Evolutionary conservation across 352 stramenopile species (phyloP).

Genomic region (Phytophthora litchii): DNA sequence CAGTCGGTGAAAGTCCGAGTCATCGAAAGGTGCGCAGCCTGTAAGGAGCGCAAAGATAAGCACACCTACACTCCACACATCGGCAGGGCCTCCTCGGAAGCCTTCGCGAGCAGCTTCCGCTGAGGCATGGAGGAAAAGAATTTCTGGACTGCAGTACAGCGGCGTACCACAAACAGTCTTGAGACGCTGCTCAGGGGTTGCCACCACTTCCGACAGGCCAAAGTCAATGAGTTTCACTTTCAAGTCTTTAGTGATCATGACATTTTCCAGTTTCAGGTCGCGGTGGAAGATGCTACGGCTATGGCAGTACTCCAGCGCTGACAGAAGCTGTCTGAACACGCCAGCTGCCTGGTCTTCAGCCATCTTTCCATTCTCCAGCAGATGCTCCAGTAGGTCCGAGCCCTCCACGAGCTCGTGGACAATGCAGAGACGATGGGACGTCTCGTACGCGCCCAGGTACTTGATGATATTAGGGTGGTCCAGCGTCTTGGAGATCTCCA

Average conservation of each 20-base stretch:
- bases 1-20: conserved; percentile 70
- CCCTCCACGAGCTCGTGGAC: conserved; percentile 81
- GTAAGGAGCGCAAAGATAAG: conserved; percentile 86
- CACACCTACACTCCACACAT: conserved; percentile 82
- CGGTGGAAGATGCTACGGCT: conserved; percentile 91
- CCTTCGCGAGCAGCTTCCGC: conserved; percentile 33
- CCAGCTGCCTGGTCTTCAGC: conserved; percentile 53
- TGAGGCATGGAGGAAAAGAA: conserved; percentile 64
- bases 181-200: conserved; percentile 66
- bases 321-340: conserved; percentile 89
- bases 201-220: conserved; percentile 90
- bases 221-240: conserved; percentile 97
- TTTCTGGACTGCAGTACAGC: conserved; percentile 83
- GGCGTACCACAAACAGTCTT: conserved; percentile 82
- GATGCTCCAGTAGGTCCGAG: conserved; percentile 72
- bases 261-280: conserved; percentile 97
- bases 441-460: conserved; percentile 76
- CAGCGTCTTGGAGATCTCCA: conserved; percentile 79
- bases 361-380: conserved; percentile 80
- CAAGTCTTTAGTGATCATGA: conserved; percentile 91
- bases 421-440: conserved; percentile 79
- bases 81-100: conserved; percentile 65
- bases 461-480: conserved; percentile 84
- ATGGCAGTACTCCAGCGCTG: conserved; percentile 93
- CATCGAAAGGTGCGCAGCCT: conserved; percentile 81